Evolutionary conservation across 2,329 filamentous ascomycete species (phyloP), one percentile per base, ranked within the genome.

Genomic region (Taxawa tesnikishii): DNA sequence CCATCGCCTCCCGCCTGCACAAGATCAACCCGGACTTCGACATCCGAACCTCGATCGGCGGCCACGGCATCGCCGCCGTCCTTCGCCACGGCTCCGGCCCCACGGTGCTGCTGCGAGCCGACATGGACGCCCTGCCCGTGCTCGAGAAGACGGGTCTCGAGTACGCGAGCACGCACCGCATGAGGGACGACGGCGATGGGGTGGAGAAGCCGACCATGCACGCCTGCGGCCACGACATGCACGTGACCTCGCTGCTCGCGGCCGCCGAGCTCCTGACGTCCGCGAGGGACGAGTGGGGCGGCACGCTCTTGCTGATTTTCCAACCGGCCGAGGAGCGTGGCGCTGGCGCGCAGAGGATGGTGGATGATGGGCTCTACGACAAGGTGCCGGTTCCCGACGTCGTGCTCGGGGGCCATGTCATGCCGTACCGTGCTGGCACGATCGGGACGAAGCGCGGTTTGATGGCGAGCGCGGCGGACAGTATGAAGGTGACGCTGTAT

Each of bases 291-390:
- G 18, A 39, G 1, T 83, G 78, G 77, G 57, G 49, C 7, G 78
- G 78, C 0, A 81, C 73, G 0, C 43, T 82, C 13, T 54, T 83
- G 4, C 49, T 77, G 5, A 51, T 73, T 3, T 83, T 82, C 48
- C 79, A 83, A 43, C 77, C 78, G 0, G 68, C 70, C 2, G 78
- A 82, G 47, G 78, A 83, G 49, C 60, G 67, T 2, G 73, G 67
- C 0, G 63, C 59, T 0, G 78, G 78, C 0, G 78, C 78, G 0
- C 65, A 67, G 50, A 55, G 71, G 15, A 78, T 77, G 73, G 58
- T 78, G 3, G 64, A 70, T 26, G 70, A 71, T 42, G 70, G 72
- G 0, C 42, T 75, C 19, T 75, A 73, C 41, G 52, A 64, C 6
- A 47, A 52, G 38, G 56, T 73, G 3, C 68, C 68, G 0, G 53